Evolutionary conservation across 2,329 filamentous ascomycete species (phyloP).

Genomic region (Botrytis deweyae): DNA sequence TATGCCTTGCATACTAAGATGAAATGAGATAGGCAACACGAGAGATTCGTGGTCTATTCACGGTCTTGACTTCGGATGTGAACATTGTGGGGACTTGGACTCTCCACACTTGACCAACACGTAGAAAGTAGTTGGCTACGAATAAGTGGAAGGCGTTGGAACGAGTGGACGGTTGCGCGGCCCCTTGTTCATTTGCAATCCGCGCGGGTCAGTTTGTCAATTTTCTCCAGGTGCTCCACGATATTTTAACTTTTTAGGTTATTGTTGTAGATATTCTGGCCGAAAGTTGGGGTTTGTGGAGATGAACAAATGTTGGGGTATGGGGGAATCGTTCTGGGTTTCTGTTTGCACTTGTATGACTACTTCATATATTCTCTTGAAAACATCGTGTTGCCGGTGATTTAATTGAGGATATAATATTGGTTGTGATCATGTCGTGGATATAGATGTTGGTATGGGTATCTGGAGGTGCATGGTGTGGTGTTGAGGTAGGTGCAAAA

Average conservation of each 20-base stretch:
- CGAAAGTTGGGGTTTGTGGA: slow-evolving; percentile 4
- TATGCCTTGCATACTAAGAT: neutral
- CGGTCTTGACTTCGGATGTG: neutral
- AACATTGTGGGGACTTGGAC: neutral
- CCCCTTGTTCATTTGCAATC: neutral
- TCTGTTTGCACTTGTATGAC: neutral
- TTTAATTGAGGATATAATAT: neutral
- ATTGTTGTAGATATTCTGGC: neutral
- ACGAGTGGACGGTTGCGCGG: neutral
- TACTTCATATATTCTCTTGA: accelerated
- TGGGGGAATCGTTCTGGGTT: neutral
- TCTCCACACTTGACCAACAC: neutral
- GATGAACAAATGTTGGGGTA: neutral
- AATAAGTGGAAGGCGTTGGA: neutral
- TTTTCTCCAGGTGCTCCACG: neutral
- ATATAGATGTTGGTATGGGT: neutral
- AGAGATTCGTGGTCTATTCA: neutral
- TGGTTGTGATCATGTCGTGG: neutral
- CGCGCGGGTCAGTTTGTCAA: neutral
- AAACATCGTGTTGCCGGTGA: neutral
- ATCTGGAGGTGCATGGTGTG: neutral
- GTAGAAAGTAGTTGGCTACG: neutral
- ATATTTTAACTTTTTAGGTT: neutral
- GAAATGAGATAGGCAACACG: neutral
- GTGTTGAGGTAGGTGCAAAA: neutral